phyloP scores from a whole-genome alignment of 23 red algal genomes.

The Gracilaria gracilis region DNA sequence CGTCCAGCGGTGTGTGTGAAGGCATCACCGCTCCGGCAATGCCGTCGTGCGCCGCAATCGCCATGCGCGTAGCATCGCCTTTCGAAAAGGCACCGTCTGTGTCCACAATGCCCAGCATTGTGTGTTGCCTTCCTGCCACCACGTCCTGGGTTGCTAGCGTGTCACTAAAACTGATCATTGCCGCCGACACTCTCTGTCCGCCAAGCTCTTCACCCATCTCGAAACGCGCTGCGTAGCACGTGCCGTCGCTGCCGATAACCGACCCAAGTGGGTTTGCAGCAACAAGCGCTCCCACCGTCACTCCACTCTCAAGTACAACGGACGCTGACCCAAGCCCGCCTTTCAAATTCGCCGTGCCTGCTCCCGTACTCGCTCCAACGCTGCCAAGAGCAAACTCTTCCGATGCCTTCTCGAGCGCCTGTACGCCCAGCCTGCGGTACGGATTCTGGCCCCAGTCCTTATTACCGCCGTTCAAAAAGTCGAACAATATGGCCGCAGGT shows the following conservation, averaged over 20 bases:
- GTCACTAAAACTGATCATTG: background rate
- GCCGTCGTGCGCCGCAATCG: background rate
- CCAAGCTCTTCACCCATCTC: background rate
- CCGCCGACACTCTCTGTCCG: background rate
- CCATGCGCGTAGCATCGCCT: background rate
- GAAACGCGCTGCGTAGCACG: background rate
- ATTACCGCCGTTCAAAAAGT: background rate
- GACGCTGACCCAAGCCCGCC: constrained; percentile 2
- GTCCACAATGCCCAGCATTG: background rate
- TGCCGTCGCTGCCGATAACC: background rate
- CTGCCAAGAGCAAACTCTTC: background rate
- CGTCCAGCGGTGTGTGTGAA: background rate
- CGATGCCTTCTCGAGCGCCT: background rate
- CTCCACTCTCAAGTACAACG: background rate
- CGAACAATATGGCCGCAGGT: constrained; percentile 12
- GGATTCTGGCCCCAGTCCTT: background rate
- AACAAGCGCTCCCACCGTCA: background rate
- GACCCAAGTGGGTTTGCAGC: constrained; percentile 10
- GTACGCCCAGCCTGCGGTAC: background rate
- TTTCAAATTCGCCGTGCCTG: background rate
- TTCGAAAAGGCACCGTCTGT: background rate
- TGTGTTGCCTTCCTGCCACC: background rate
- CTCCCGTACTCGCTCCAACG: background rate
- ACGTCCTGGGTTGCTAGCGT: background rate
- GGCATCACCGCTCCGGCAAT: background rate